Evolutionary conservation across 768 basidiomycete genomes (phyloP).

Genomic region (Suillus bovinus): DNA sequence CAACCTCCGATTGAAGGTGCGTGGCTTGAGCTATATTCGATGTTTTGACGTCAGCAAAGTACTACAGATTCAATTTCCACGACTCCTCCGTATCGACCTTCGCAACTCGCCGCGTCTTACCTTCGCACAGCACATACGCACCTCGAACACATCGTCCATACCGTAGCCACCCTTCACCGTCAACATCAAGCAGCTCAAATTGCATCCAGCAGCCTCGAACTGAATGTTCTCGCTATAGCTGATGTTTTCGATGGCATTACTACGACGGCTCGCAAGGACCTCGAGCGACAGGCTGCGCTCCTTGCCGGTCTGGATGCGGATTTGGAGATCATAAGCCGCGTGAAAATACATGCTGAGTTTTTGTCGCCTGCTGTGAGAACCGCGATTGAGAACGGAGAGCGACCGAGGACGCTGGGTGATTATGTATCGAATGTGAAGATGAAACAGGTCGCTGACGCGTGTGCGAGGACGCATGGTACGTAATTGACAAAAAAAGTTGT

Average conservation of each 20-base stretch:
- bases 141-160: constrained; percentile 58
- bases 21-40: constrained; percentile 13
- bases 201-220: constrained; percentile 70
- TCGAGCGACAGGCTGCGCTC: constrained; percentile 64
- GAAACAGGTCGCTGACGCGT: constrained; percentile 76
- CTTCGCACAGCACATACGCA: constrained; percentile 63
- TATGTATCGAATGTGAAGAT: constrained; percentile 81
- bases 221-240: constrained; percentile 67
- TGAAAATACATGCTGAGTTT: constrained; percentile 75
- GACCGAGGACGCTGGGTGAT: constrained; percentile 69
- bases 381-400: constrained; percentile 71
- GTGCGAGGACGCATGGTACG: constrained; percentile 67
- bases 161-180: constrained; percentile 52
- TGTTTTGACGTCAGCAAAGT: constrained; percentile 2
- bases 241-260: constrained; percentile 71
- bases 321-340: constrained; percentile 64
- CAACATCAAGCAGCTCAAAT: constrained; percentile 75
- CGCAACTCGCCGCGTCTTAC: constrained; percentile 67
- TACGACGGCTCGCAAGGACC: constrained; percentile 54
- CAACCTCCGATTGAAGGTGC: constrained; percentile 75
- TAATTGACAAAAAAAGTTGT: constrained; percentile 12
- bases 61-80: constrained; percentile 56
- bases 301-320: constrained; percentile 69
- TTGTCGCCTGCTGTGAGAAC: constrained; percentile 64
- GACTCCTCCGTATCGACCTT: constrained; percentile 72